Evolutionary conservation across 257 asterid genomes (phyloP).

Genomic region (Capsicum chinense): DNA sequence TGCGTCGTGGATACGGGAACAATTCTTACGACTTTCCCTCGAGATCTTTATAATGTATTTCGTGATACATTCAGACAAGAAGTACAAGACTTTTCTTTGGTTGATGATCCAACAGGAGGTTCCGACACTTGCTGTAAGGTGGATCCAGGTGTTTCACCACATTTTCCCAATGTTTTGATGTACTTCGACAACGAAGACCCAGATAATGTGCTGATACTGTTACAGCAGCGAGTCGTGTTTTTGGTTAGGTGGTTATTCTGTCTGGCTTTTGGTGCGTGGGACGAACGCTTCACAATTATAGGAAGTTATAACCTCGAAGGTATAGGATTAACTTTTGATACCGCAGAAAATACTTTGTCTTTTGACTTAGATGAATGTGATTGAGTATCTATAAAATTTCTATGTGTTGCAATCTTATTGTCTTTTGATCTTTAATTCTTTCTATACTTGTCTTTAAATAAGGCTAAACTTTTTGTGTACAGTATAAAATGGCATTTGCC

Average conservation of each 20-base stretch:
- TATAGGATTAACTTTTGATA: too few relatives aligned
- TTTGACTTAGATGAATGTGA: too few relatives aligned
- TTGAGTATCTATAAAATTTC: too few relatives aligned
- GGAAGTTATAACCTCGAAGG: too few relatives aligned
- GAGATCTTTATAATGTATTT: not conserved
- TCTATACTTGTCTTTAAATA: too few relatives aligned
- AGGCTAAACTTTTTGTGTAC: too few relatives aligned
- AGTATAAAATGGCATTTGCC: too few relatives aligned
- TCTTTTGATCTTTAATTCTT: too few relatives aligned
- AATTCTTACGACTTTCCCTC: not conserved
- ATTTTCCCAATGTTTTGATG: too few relatives aligned
- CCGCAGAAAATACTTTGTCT: too few relatives aligned
- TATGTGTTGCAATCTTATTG: too few relatives aligned
- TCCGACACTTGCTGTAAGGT: slow-evolving; percentile 8
- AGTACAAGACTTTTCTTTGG: not conserved
- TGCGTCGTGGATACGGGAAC: not conserved
- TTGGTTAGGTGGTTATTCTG: not conserved
- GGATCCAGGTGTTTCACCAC: not conserved
- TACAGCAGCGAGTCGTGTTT: not conserved
- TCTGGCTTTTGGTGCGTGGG: not conserved
- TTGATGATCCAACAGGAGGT: not conserved
- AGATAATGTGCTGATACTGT: not conserved
- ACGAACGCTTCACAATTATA: too few relatives aligned
- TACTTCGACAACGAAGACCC: not conserved
- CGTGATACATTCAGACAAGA: not conserved